A percentile compares a stretch with the other conserved stretches of the same genome.
Conservation (phyloP, 2,329 filamentous ascomycete genomes). For the Ophiostoma novo-ulmi region DNA sequence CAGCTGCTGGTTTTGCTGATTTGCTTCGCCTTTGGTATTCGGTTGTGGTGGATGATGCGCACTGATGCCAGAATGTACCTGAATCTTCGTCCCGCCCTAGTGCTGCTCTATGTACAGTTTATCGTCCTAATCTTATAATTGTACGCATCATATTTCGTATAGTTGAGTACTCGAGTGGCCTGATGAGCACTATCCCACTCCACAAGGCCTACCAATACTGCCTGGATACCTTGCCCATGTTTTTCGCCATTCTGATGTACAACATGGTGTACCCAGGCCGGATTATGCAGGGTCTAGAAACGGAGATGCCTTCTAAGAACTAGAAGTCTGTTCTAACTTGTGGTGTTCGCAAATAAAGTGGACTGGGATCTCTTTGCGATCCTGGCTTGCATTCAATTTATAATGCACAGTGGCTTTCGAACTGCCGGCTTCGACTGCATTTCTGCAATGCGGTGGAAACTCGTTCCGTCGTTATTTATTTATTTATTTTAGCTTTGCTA, state of each 20-base stretch:
- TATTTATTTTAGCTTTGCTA: conserved; percentile 19
- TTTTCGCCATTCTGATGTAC: not conserved
- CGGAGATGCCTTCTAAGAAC: conserved; percentile 3
- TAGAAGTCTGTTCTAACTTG: not conserved
- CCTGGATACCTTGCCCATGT: not conserved
- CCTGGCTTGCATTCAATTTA: too few relatives aligned
- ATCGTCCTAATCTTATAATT: not conserved
- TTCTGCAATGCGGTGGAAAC: too few relatives aligned
- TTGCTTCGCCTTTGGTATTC: not conserved
- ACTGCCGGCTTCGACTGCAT: too few relatives aligned
- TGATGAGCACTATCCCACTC: not conserved
- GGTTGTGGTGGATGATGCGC: not conserved
- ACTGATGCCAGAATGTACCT: not conserved
- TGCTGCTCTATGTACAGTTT: conserved; percentile 6
- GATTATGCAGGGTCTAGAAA: not conserved
- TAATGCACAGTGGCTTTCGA: too few relatives aligned
- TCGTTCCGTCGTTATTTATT: not conserved
- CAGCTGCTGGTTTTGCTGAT: not conserved
- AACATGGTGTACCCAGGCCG: not conserved
- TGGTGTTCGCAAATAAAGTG: not conserved
- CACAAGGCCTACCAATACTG: conserved; percentile 7
- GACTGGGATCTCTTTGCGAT: too few relatives aligned
- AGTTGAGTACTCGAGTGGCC: not conserved
- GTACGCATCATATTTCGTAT: not conserved
- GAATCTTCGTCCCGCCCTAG: not conserved